Evolutionary conservation across 2,329 filamentous ascomycete species (phyloP), one percentile per base, ranked within the genome.

Genomic region (Erysiphe neolycopersici): DNA sequence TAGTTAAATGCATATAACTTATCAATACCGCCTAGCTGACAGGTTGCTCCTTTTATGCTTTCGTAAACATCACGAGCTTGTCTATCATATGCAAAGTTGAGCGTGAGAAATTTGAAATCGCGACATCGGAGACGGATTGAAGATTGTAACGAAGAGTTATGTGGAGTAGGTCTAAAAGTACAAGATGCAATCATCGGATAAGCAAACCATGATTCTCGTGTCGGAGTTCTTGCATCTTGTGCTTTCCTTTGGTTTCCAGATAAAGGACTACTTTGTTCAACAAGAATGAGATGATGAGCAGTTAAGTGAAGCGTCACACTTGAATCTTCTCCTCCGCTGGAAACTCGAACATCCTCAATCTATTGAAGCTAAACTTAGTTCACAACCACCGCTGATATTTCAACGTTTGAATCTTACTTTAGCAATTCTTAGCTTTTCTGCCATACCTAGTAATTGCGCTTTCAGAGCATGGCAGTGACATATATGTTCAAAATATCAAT

Each of bases 1-100:
- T 92, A 94, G 46, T 68, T 73, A 57, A 94, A 98, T 0, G 89
- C 89, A 55, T 94, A 83, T 1, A 98, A 68, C 59, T 82, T 89
- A 50, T 94, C 84, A 42, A 95, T 71, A 26, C 74, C 73, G 5
- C 81, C 79, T 9, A 92, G 62, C 53, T 74, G 84, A 62, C 82
- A 93, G 0, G 84, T 87, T 53, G 81, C 72, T 38, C 67, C 62
- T 48, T 78, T 80, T 50, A 98, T 81, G 48, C 75, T 84, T 46
- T 94, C 85, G 58, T 84, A 98, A 1, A 80, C 79, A 50, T 92
- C 81, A 46, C 79, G 73, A 9, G 83, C 87, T 50, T 74, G 67
- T 44, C 68, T 68, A 53, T 85, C 78, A 45, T 78, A 73, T 17
- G 64, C 56, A 57, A 98, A 92, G 60, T 85, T 84, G 61, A 98